Percentiles rank a stretch among this genome's conserved stretches.
Evolutionary conservation across 2,329 filamentous ascomycete species (phyloP).

Genomic region (Clarireedia monteithiana): DNA sequence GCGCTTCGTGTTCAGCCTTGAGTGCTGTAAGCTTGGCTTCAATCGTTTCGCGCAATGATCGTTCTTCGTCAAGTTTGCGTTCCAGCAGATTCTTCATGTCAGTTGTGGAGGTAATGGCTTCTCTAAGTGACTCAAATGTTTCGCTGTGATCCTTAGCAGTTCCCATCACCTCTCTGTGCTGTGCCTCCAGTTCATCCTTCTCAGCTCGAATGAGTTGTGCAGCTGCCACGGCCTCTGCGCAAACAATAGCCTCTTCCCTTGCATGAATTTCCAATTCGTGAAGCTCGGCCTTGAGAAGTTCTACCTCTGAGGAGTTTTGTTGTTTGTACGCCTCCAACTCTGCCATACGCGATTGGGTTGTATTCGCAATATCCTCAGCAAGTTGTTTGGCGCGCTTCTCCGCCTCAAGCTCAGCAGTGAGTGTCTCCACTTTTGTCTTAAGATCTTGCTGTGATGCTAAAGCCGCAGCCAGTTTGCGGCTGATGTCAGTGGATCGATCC

Average conservation of each 20-base stretch:
- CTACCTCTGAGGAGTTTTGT: conserved; percentile 74
- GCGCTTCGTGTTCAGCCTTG: conserved; percentile 74
- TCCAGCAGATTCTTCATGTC: conserved; percentile 73
- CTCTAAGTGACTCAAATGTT: conserved; percentile 67
- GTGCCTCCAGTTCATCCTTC: conserved; percentile 66
- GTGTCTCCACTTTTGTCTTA: conserved; percentile 64
- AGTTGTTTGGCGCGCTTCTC: conserved; percentile 76
- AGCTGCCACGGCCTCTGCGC: conserved; percentile 67
- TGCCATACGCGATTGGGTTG: conserved; percentile 72
- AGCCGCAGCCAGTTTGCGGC: conserved; percentile 73
- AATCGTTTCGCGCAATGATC: conserved; percentile 62
- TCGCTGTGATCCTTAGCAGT: conserved; percentile 61
- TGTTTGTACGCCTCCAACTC: conserved; percentile 82
- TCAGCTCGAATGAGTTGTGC: conserved; percentile 76
- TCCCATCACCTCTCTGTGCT: conserved; percentile 59
- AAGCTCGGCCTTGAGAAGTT: conserved; percentile 76
- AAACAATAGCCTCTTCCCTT: conserved; percentile 72
- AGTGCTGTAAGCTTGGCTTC: conserved; percentile 72
- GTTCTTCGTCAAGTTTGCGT: conserved; percentile 76
- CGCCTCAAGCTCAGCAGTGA: conserved; percentile 64
- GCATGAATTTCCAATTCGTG: conserved; percentile 71
- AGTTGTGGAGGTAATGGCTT: conserved; percentile 70
- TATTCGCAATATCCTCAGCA: conserved; percentile 79
- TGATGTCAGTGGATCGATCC: conserved; percentile 67
- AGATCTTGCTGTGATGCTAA: conserved; percentile 73